Base-by-base conservation (phyloP, 345 rosid species). In the Syzygium aromaticum region DNA sequence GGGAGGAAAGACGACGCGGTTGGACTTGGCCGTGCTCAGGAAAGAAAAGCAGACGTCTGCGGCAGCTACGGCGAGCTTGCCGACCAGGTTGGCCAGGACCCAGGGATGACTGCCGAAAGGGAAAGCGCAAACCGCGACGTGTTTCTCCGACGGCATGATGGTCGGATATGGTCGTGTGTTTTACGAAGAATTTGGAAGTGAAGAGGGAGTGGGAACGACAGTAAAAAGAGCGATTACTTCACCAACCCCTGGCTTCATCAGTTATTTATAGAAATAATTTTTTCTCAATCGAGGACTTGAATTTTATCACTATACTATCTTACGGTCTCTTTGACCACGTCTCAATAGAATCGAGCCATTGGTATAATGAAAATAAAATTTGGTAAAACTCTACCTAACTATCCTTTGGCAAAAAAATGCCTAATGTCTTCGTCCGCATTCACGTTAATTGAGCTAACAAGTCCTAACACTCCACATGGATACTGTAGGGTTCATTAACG, bases 1-100 rank as follows among this genome's bases (percentile, higher is more conserved):
- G 14, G 43, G 21, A 46, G 23, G 43, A 57, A 86, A 86, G 52
- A 78, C 46, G 54, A 63, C 0, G 51, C 6, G 10, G 52, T 86
- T 86, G 27, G 88, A 86, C 38, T 78, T 82, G 51, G 49, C n/a
- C 8, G 88, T 86, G 84, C 46, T 86, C 23, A 86, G 19, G 88
- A 86, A 86, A 52, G 88, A 86, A 40, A 86, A 86, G 85, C 27
- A 33, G 13, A 86, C 67, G 51, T 54, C 33, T 2, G 77, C 53
- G 51, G 88, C n/a, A 3, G 52, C 51, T 3, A 23, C 17, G 53
- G 88, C 85, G 4, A 86, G 15, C 19, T 80, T 78, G 61, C 84
- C 73, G 16, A 86, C 53, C 51, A 86, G 64, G 84, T 77, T 78
- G 85, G 61, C 57, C 46, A 86, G 77, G 38, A 54, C 25, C 52